Evolutionary conservation across 192 early-diverging fungal species (phyloP).

Genomic region (Rhizoclosmatium globosum): DNA sequence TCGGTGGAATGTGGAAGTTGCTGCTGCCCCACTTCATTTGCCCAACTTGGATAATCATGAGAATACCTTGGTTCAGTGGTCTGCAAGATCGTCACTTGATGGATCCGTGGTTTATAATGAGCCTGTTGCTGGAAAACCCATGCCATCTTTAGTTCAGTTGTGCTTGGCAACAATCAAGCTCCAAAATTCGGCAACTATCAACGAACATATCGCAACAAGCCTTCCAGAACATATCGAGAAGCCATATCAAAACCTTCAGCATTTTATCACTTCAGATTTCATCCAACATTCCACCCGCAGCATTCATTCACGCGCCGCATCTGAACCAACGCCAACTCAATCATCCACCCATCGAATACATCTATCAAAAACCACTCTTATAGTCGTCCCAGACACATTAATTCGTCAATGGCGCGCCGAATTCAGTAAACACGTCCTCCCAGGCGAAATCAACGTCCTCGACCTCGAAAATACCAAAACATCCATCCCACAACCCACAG

Average conservation of each 20-base stretch:
- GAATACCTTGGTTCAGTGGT: neutral
- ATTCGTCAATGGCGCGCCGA: constrained; percentile 81
- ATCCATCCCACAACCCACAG: constrained; percentile 56
- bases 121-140: neutral
- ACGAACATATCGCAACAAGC: constrained; percentile 23
- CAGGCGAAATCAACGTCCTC: neutral
- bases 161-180: neutral
- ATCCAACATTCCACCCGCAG: neutral
- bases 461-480: neutral
- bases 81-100: neutral
- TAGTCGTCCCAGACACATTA: constrained; percentile 81
- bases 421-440: constrained; percentile 65
- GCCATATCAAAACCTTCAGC: constrained; percentile 7
- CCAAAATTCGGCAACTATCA: neutral
- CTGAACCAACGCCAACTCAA: neutral
- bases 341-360: constrained; percentile 11
- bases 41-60: neutral
- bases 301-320: neutral
- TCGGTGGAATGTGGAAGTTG: neutral
- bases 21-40: neutral
- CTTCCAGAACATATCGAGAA: constrained; percentile 64
- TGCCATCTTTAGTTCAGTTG: neutral
- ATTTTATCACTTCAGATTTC: constrained; percentile 1
- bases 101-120: neutral
- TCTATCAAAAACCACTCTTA: constrained; percentile 65